Percentiles rank a stretch among this genome's conserved stretches.
phyloP scores from a whole-genome alignment of 805 yeast species.

The Sungouiella thailandica region DNA sequence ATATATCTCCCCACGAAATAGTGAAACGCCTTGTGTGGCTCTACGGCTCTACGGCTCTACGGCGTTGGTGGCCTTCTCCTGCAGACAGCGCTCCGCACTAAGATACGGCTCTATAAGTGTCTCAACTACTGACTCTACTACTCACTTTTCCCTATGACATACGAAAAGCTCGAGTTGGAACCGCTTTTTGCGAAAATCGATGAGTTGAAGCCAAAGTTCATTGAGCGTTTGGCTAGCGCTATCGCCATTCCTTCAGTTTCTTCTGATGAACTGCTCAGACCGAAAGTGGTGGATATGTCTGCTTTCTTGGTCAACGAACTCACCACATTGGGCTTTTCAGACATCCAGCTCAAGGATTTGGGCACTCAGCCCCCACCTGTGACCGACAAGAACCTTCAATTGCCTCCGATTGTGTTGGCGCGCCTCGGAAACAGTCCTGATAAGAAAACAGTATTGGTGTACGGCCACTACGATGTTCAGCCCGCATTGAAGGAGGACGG shows the following conservation, averaged over 20 bases:
- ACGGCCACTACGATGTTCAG: conserved; percentile 98
- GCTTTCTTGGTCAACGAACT: conserved; percentile 71
- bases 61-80: not conserved
- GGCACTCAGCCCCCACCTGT: conserved; percentile 94
- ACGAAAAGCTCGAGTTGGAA: conserved; percentile 37
- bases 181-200: conserved; percentile 61
- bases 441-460: conserved; percentile 85
- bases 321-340: conserved; percentile 68
- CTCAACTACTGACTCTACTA: no score
- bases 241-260: conserved; percentile 94
- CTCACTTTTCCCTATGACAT: conserved; percentile 21
- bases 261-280: conserved; percentile 82
- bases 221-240: conserved; percentile 71
- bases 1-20: no score
- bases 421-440: conserved; percentile 76
- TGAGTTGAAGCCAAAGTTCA: conserved; percentile 69
- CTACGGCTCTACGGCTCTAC: no score
- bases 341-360: conserved; percentile 73
- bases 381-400: conserved; percentile 54
- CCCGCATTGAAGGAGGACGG: conserved; percentile 93
- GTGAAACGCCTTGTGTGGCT: no score
- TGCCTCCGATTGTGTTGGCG: conserved; percentile 95
- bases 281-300: conserved; percentile 86
- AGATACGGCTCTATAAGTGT: not conserved
- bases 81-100: not conserved